Base-by-base conservation (phyloP, 495 filamentous ascomycete genomes). In the Entonaema liquescens region DNA sequence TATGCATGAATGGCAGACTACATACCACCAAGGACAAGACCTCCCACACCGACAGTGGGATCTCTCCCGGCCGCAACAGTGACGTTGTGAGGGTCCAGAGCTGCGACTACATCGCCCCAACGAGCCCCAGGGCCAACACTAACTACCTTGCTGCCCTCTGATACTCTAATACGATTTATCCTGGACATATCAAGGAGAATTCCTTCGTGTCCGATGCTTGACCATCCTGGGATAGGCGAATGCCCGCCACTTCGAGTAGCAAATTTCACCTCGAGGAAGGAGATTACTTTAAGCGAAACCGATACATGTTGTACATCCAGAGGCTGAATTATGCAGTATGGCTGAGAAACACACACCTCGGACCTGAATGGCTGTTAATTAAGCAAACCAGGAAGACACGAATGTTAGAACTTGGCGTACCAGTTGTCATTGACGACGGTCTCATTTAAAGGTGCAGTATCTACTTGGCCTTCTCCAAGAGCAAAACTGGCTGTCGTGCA, bases 231-330 rank as follows among this genome's bases (percentile, higher is more conserved):
- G 26, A 72, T 72, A 2, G 76, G 77, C 7, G 73, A 78, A 69
- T 85, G 84, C 25, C 85, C 83, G 26, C 83, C 83, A 54, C 80
- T 79, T 21, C 81, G 78, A 2, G 85, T 69, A 21, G 83, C 81
- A 67, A 86, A 83, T 40, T 42, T 53, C 1, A 59, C 38, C 3
- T 50, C 11, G 26, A 68, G 54, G 11, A 33, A 60, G 7, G 19
- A 55, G 29, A 72, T 59, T 26, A 68, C 61, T 6, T 31, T 49
- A 40, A 81, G 40, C 11, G 67, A 35, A 13, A 67, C 53, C 7
- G 76, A 77, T n/a, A 80, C 77, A 54, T 80, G 74, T 21, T 73
- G 50, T 0, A 76, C 74, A 0, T 65, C 62, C 4, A 38, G n/a
- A 2, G 78, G 79, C 31, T 74, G 76, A n/a, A 80, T 63, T 5